A percentile compares a stretch with the other conserved stretches of the same genome.
Evolutionary conservation across 1,284 basidiomycete genomes (phyloP).

Genomic region (Cutaneotrichosporon cyanovorans): DNA sequence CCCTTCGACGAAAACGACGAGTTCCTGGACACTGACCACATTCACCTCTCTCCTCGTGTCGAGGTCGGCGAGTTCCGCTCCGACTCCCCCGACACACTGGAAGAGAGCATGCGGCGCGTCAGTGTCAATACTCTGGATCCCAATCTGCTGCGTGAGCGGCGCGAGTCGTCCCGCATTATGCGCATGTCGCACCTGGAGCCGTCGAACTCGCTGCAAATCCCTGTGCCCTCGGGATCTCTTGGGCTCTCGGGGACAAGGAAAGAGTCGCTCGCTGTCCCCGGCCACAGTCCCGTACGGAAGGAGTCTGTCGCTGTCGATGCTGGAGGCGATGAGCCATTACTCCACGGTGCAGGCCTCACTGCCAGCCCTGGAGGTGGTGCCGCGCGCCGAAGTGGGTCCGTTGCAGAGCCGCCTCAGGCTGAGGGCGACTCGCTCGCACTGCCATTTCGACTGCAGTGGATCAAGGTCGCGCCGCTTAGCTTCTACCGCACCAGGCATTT

Average conservation of each 20-base stretch:
- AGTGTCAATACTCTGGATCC: constrained; percentile 29
- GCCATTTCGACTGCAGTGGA: constrained; percentile 78
- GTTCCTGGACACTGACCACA: constrained; percentile 2
- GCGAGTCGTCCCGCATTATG: constrained; percentile 5
- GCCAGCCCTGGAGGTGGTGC: too few relatives aligned
- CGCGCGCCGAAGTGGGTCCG: too few relatives aligned
- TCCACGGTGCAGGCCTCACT: too few relatives aligned
- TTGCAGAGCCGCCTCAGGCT: too few relatives aligned
- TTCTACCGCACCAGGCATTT: constrained; percentile 71
- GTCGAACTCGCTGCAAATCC: constrained; percentile 13
- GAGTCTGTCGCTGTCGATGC: constrained; percentile 1
- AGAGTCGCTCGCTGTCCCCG: neutral
- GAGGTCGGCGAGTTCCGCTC: constrained; percentile 11
- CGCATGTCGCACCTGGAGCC: constrained; percentile 1
- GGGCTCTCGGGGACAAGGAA: neutral
- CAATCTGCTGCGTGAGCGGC: constrained; percentile 19
- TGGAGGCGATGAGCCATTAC: neutral
- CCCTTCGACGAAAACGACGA: constrained; percentile 35
- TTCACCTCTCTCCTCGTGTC: constrained; percentile 7
- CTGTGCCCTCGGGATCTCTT: neutral
- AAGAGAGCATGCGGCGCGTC: constrained; percentile 10
- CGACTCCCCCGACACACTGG: constrained; percentile 17
- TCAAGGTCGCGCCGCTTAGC: constrained; percentile 64
- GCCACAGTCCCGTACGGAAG: neutral
- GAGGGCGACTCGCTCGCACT: constrained; percentile 52